Base-by-base conservation (phyloP, 2,329 filamentous ascomycete genomes). In the Aspergillus udagawae region DNA sequence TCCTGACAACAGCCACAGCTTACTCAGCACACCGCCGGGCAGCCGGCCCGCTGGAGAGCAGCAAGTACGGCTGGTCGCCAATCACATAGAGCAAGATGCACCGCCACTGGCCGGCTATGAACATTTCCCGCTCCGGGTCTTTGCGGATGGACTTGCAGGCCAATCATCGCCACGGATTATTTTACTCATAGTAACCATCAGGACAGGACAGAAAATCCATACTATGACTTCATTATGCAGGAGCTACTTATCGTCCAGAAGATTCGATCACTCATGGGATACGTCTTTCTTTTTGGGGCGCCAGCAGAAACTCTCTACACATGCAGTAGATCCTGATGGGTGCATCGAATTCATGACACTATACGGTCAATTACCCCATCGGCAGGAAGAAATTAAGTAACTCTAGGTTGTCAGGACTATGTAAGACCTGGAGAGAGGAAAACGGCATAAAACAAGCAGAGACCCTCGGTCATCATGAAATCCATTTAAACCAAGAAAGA, bases 51-150 rank as follows among this genome's bases (percentile, higher is more conserved):
- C 14, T 45, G 38, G 29, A 52, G 44, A 53, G 58, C 52, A 52
- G 53, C 53, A 42, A 49, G 32, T 38, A 1, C 5, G 1, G 14
- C 32, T 14, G 32, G 32, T 38, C 5, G 14, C 32, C 14, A 51
- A 21, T 41, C 17, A 21, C 6, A 32, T 38, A n/a, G 25, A n/a
- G 5, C 20, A 14, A 8, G n/a, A 2, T n/a, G 60, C 60, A 65
- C 63, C 62, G 63, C 63, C 63, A 64, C 62, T 51, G n/a, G 52
- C 44, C 62, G 63, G 63, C 10, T 64, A 63, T 63, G 58, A 57
- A 35, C 55, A 65, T 63, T 64, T 63, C 63, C 63, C 62, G 57
- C 49, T 50, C 55, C 55, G 57, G 60, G 58, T 57, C 47, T 56
- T 64, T 63, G 60, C 62, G 60, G 62, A 58, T 54, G 51, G 54